These are phyloP conservation scores for Skeletonema tropicum DNA, from an alignment of 108 stramenopile genomes.

Conservation along the genomic window DNA sequence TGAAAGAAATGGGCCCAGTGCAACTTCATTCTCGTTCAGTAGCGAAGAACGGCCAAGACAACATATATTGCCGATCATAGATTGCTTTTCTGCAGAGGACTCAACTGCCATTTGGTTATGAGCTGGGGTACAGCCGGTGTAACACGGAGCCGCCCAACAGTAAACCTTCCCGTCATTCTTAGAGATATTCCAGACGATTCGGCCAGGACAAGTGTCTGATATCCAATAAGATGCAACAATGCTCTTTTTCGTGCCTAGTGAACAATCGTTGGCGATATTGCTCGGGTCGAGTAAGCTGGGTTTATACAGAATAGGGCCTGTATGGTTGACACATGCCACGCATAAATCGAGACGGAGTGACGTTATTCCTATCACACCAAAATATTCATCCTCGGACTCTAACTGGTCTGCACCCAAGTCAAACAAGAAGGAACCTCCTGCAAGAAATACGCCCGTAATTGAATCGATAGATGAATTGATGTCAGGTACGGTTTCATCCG, in stretches of 20 bases:
- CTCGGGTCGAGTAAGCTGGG: not conserved
- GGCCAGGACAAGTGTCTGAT: conserved; percentile 17
- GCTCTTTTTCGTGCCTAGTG: conserved; percentile 2
- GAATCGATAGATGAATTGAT: conserved; percentile 4
- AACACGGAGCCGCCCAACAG: conserved; percentile 44
- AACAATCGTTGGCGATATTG: not conserved
- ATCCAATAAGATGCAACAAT: conserved; percentile 34
- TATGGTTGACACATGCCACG: conserved; percentile 19
- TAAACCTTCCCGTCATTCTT: conserved; percentile 41
- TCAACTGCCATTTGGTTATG: not conserved
- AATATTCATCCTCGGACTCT: not conserved
- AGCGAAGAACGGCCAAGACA: conserved; percentile 28
- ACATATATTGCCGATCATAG: conserved; percentile 23
- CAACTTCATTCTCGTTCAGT: conserved; percentile 37
- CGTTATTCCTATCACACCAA: conserved; percentile 33
- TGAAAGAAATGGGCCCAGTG: conserved; percentile 27
- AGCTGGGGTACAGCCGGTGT: not conserved
- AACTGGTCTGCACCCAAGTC: conserved; percentile 13
- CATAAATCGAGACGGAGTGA: conserved; percentile 29
- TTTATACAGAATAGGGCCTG: conserved; percentile 15
- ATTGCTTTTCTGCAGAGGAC: conserved; percentile 13
- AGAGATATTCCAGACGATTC: conserved; percentile 36
- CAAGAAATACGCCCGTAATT: conserved; percentile 40
- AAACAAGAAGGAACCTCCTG: conserved; percentile 41
- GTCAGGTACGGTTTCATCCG: conserved; percentile 2